These are phyloP conservation scores for Colletotrichum simmondsii DNA, from an alignment of 2,329 filamentous ascomycete species.

Conservation along the genomic window DNA sequence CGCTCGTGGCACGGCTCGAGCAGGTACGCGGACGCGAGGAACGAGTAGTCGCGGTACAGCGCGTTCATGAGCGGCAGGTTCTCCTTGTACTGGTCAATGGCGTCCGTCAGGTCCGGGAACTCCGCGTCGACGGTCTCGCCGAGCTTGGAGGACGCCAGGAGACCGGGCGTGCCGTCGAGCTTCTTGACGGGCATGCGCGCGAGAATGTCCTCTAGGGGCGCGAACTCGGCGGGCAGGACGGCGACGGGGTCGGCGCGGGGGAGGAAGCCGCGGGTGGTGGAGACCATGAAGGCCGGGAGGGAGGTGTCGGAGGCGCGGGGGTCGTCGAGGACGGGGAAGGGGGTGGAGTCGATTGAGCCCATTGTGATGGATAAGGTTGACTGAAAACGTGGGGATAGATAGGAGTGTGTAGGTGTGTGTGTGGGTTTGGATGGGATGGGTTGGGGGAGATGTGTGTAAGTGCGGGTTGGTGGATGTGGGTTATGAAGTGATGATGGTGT, in stretches of 20 bases:
- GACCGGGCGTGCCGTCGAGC: slow-evolving; percentile 76
- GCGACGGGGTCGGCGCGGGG: slow-evolving; percentile 73
- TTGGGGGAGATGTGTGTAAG: slow-evolving; percentile 16
- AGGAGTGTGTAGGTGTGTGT: slow-evolving; percentile 14
- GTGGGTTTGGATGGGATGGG: neutral
- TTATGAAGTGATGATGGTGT: slow-evolving; percentile 13
- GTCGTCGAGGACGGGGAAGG: slow-evolving; percentile 73
- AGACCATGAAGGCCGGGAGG: slow-evolving; percentile 82
- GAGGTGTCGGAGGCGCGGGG: slow-evolving; percentile 70
- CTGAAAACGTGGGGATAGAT: slow-evolving; percentile 12
- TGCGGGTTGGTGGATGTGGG: slow-evolving; percentile 21
- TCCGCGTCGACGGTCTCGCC: slow-evolving; percentile 79
- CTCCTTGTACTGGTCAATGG: slow-evolving; percentile 77
- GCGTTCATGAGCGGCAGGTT: slow-evolving; percentile 86
- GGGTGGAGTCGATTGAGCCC: slow-evolving; percentile 51
- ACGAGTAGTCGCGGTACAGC: slow-evolving; percentile 91
- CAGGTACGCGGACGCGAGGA: slow-evolving; percentile 88
- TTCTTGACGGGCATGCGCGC: slow-evolving; percentile 84
- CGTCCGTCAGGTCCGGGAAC: slow-evolving; percentile 80
- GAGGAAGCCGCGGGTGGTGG: slow-evolving; percentile 78
- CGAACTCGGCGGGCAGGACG: slow-evolving; percentile 78
- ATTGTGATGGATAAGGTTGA: slow-evolving; percentile 43
- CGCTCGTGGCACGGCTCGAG: slow-evolving; percentile 90
- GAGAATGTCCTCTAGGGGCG: slow-evolving; percentile 76
- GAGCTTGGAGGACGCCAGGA: slow-evolving; percentile 79